phyloP scores from a whole-genome alignment of 768 basidiomycete genomes.

The Vararia minispora region DNA sequence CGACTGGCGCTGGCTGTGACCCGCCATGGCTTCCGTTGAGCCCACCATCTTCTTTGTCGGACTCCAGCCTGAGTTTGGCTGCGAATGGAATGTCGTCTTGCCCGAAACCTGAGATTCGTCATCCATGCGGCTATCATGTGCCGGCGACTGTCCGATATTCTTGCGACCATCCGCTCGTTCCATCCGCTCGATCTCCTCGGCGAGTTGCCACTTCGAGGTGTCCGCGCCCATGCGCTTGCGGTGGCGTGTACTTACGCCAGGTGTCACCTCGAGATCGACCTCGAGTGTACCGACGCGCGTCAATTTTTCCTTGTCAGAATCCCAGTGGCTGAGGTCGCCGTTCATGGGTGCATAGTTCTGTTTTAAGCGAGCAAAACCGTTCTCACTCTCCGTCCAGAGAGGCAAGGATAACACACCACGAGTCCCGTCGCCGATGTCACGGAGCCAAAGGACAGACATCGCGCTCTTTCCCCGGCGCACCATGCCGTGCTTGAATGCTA shows the following conservation, averaged over 20 bases:
- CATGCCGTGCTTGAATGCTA: constrained; percentile 32
- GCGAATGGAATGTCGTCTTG: too few relatives aligned
- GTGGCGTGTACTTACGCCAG: constrained; percentile 19
- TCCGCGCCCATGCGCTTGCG: constrained; percentile 19
- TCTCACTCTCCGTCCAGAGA: constrained; percentile 21
- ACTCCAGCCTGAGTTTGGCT: too few relatives aligned
- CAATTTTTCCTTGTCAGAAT: constrained; percentile 18
- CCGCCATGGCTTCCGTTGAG: too few relatives aligned
- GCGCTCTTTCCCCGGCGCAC: constrained; percentile 19
- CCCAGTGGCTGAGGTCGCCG: constrained; percentile 20
- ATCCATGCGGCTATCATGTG: too few relatives aligned
- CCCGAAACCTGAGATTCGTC: too few relatives aligned
- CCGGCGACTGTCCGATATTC: not conserved
- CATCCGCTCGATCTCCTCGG: constrained; percentile 16
- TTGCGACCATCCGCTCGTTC: constrained; percentile 10
- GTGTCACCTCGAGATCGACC: constrained; percentile 19
- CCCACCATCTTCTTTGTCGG: too few relatives aligned
- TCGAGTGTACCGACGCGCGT: constrained; percentile 18
- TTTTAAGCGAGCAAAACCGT: constrained; percentile 21
- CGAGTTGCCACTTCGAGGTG: constrained; percentile 15
- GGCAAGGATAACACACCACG: constrained; percentile 34
- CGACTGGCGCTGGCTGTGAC: too few relatives aligned
- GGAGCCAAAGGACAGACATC: constrained; percentile 42
- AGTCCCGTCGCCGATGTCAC: constrained; percentile 41
- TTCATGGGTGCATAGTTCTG: constrained; percentile 22